A percentile compares a stretch with the other conserved stretches of the same genome.
phyloP scores from a whole-genome alignment of 495 filamentous ascomycete genomes.

The Penicillium fimorum region DNA sequence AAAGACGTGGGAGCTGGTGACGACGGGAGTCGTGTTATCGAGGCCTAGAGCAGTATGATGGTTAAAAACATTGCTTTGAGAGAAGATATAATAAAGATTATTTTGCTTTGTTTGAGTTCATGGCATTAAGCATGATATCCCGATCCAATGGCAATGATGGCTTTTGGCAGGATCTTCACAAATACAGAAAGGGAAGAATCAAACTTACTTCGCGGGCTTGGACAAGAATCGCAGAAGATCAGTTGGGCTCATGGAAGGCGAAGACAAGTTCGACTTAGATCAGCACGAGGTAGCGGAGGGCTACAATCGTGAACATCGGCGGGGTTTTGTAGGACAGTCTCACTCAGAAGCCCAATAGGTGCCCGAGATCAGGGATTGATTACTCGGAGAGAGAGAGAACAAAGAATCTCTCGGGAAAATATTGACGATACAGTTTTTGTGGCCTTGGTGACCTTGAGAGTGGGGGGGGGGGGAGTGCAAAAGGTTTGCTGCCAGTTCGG shows the following conservation, averaged over 20 bases:
- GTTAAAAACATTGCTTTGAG: constrained; percentile 13
- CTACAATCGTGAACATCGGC: constrained; percentile 44
- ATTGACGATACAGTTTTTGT: constrained; percentile 5
- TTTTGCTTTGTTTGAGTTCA: not conserved
- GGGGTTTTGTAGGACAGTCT: constrained; percentile 18
- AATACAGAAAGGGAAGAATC: constrained; percentile 4
- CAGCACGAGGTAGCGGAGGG: constrained; percentile 38
- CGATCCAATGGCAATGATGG: not conserved
- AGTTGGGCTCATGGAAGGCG: constrained; percentile 82
- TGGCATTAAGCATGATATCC: not conserved
- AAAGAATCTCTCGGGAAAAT: constrained; percentile 10
- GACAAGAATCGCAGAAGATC: constrained; percentile 93
- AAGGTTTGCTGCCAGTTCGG: constrained; percentile 26
- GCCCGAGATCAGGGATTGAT: constrained; percentile 23
- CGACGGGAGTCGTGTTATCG: constrained; percentile 69
- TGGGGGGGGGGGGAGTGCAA: constrained; percentile 18
- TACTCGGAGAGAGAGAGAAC: constrained; percentile 7
- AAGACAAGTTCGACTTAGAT: constrained; percentile 34
- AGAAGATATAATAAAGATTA: not conserved
- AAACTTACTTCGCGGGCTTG: constrained; percentile 87
- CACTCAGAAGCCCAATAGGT: constrained; percentile 20
- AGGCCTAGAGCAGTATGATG: constrained; percentile 59
- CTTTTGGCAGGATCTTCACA: not conserved
- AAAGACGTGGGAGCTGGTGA: constrained; percentile 13
- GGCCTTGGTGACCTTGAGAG: constrained; percentile 17